Percentiles rank a stretch among this genome's conserved stretches.
phyloP scores from a whole-genome alignment of 2,329 filamentous ascomycete genomes.

The Epichloe sibirici region DNA sequence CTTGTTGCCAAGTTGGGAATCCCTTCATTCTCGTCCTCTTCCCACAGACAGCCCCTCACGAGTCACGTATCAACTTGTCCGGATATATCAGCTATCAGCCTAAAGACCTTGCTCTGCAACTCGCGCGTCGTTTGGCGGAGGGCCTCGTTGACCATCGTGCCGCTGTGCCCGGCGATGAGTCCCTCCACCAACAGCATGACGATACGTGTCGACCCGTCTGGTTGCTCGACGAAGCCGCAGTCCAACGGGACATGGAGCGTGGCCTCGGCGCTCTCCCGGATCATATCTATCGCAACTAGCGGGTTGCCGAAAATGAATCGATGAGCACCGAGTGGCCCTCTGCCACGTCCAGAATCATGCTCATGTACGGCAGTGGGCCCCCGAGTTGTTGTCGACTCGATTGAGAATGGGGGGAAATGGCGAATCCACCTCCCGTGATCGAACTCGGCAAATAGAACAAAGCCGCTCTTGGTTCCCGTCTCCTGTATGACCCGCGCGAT shows the following conservation, averaged over 20 bases:
- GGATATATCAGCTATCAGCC: background rate
- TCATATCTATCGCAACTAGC: background rate
- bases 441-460: conserved; percentile 4
- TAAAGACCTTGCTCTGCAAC: background rate
- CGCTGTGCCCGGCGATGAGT: background rate
- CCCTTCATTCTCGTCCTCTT: too few species aligned
- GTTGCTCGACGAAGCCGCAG: conserved; percentile 1
- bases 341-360: background rate
- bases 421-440: conserved; percentile 2
- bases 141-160: background rate
- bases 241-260: conserved; percentile 2
- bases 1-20: too few species aligned
- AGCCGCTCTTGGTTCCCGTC: background rate
- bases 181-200: background rate
- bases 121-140: background rate
- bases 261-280: background rate
- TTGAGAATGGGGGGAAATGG: background rate
- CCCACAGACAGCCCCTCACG: too few species aligned
- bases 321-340: background rate
- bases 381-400: background rate
- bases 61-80: background rate
- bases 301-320: conserved; percentile 3
- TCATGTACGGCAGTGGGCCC: background rate
- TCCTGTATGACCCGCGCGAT: background rate
- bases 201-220: background rate